Conservation (phyloP, 2,329 filamentous ascomycete genomes). For the Ophiostoma ulmi region DNA sequence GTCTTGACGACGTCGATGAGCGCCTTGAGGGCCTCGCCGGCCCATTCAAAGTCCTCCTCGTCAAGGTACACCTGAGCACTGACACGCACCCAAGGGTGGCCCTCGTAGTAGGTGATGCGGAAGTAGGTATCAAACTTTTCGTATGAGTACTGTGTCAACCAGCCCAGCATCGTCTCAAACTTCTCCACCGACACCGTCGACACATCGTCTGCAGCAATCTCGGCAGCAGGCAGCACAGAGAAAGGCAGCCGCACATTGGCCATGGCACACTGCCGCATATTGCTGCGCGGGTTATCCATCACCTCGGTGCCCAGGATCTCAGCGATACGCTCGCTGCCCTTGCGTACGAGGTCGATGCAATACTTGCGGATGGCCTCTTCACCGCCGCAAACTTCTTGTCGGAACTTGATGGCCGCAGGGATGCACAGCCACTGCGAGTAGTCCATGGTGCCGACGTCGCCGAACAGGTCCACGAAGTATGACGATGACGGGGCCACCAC, state of each 20-base stretch:
- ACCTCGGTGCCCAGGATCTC: conserved; percentile 57
- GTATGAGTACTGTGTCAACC: conserved; percentile 38
- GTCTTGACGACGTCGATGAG: conserved; percentile 25
- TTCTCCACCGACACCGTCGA: neutral
- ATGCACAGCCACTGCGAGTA: conserved; percentile 59
- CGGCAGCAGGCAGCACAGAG: conserved; percentile 22
- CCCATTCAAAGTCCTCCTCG: conserved; percentile 58
- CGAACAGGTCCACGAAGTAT: conserved; percentile 58
- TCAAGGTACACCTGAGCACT: conserved; percentile 65
- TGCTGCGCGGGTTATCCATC: conserved; percentile 49
- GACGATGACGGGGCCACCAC: conserved; percentile 25
- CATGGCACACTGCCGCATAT: conserved; percentile 54
- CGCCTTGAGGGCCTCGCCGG: conserved; percentile 45
- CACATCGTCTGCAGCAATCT: conserved; percentile 16
- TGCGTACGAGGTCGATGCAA: conserved; percentile 47
- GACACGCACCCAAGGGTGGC: conserved; percentile 56
- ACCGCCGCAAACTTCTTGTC: conserved; percentile 56
- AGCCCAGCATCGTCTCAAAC: conserved; percentile 34
- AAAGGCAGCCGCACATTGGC: conserved; percentile 59
- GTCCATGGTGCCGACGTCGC: conserved; percentile 63
- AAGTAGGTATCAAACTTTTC: conserved; percentile 53
- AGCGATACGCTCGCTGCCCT: conserved; percentile 53
- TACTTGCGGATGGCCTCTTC: conserved; percentile 60
- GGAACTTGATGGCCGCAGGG: conserved; percentile 57
- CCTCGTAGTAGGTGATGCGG: conserved; percentile 50